phyloP scores from a whole-genome alignment of 176 grass and related monocot species.

The Bromus sterilis region DNA sequence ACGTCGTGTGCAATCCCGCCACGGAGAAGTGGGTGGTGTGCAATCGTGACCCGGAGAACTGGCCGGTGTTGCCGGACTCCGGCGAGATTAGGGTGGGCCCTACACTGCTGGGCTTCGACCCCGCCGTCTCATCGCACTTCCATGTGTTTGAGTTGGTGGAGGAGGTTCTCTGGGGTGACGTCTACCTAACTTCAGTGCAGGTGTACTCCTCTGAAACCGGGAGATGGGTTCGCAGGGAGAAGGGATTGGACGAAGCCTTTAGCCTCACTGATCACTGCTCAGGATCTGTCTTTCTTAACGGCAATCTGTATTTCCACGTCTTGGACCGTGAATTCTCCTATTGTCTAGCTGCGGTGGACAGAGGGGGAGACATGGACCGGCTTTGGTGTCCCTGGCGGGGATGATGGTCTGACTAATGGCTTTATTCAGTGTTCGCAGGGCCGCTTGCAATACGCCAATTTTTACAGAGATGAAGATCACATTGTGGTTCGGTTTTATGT shows the following conservation, averaged over 20 bases:
- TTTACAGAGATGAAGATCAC: too few species aligned
- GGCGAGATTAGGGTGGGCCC: neutral
- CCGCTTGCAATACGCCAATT: neutral
- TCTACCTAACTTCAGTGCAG: too few species aligned
- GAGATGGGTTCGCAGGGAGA: neutral
- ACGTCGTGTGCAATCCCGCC: neutral
- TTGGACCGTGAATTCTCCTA: too few species aligned
- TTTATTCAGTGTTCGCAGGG: neutral
- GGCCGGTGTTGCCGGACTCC: neutral
- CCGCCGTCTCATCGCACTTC: neutral
- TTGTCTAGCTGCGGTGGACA: neutral
- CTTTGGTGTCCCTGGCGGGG: neutral
- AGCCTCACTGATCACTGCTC: too few species aligned
- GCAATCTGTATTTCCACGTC: neutral
- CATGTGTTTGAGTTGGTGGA: neutral
- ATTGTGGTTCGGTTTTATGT: neutral
- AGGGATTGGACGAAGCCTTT: neutral
- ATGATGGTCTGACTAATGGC: neutral
- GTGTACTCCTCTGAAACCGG: neutral
- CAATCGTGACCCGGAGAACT: neutral
- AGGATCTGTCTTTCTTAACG: neutral
- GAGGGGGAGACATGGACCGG: neutral
- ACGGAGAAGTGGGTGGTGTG: neutral
- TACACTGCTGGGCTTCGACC: neutral
- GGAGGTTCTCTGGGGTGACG: too few species aligned